Evolutionary conservation across 768 basidiomycete genomes (phyloP).

Genomic region (Lactarius tabidus): DNA sequence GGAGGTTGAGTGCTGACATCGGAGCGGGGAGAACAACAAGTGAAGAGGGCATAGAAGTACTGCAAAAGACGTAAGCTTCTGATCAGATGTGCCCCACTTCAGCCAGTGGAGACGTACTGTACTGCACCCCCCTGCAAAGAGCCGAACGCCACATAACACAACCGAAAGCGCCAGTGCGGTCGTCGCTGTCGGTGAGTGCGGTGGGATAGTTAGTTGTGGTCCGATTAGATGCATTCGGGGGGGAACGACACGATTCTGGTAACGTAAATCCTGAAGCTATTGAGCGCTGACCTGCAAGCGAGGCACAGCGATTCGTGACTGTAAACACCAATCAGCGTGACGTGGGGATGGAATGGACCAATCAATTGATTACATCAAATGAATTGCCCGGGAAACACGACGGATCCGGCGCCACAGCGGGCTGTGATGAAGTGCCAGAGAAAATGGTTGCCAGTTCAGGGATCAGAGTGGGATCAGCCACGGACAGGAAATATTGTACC

Average conservation of each 20-base stretch:
- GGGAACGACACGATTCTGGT: not conserved
- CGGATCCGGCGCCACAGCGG: slow-evolving; percentile 9
- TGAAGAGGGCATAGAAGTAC: not conserved
- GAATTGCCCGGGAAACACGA: not conserved
- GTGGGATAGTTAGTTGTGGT: not conserved
- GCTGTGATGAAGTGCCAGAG: not conserved
- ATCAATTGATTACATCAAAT: slow-evolving; percentile 20
- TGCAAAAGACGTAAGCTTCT: not conserved
- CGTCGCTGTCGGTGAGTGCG: not conserved
- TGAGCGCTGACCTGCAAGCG: not conserved
- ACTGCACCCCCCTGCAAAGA: not conserved
- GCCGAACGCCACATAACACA: not conserved
- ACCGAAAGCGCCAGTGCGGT: not conserved
- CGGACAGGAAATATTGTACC: not conserved
- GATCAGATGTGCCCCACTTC: not conserved
- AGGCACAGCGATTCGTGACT: not conserved
- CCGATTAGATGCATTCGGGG: slow-evolving; percentile 9
- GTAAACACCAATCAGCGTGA: slow-evolving; percentile 2
- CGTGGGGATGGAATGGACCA: not conserved
- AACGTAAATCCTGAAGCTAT: not conserved
- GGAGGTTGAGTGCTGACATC: not conserved
- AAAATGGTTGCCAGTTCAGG: not conserved
- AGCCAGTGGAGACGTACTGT: not conserved
- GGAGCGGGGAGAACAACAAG: not conserved
- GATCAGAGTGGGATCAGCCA: not conserved